These are phyloP conservation scores for Penicillium sp. DNA, from an alignment of 2,329 filamentous ascomycete genomes.

Conservation along the genomic window DNA sequence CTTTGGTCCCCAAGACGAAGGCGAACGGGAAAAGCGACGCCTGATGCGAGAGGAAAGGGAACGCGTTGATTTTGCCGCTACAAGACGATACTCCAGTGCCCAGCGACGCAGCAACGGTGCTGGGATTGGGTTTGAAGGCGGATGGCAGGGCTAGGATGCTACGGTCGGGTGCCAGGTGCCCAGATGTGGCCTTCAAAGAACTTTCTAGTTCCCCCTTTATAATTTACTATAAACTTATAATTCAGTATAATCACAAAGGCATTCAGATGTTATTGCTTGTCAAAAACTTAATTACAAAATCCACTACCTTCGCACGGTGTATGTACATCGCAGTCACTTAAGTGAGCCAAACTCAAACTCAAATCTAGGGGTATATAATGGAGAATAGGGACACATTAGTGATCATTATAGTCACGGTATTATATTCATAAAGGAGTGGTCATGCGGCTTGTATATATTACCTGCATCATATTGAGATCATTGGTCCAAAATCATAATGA, in stretches of 20 bases:
- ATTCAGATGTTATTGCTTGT: background rate
- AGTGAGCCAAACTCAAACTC: background rate
- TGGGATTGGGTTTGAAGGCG: conserved; percentile 4
- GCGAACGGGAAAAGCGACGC: conserved; percentile 1
- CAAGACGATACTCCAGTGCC: conserved; percentile 3
- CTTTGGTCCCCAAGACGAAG: conserved; percentile 1
- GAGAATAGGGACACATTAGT: background rate
- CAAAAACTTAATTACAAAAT: background rate
- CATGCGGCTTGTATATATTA: background rate
- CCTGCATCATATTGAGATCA: background rate
- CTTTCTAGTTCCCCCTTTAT: too few relatives aligned
- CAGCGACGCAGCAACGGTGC: conserved; percentile 2
- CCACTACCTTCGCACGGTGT: background rate
- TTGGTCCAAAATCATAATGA: background rate
- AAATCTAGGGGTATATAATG: background rate
- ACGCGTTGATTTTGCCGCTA: conserved; percentile 1
- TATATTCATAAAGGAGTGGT: background rate
- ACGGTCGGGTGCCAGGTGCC: too few relatives aligned
- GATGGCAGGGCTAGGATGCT: background rate
- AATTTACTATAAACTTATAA: background rate
- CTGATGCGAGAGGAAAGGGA: conserved; percentile 1
- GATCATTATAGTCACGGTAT: background rate
- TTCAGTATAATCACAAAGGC: background rate
- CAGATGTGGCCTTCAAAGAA: background rate
- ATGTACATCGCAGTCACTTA: background rate